A percentile compares a stretch with the other conserved stretches of the same genome.
Evolutionary conservation across 108 stramenopile species (phyloP).

Genomic region (Nannochloropsis gaditana): DNA sequence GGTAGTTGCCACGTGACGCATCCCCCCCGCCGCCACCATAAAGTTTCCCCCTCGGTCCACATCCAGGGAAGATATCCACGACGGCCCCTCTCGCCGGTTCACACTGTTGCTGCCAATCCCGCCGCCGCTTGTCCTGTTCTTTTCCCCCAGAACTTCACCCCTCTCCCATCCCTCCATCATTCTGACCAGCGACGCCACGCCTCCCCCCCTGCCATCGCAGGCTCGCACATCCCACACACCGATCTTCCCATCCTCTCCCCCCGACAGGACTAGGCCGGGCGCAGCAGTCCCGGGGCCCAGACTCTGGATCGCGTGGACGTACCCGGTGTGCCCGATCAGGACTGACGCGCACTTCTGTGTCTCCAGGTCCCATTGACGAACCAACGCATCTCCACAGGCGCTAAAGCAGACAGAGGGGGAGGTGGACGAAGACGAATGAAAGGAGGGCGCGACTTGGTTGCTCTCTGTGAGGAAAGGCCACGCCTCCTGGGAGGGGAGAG

Average conservation of each 20-base stretch:
- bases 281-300: not conserved
- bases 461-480: not conserved
- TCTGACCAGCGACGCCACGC: not conserved
- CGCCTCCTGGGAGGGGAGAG: slow-evolving; percentile 4
- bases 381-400: not conserved
- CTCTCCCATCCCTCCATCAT: not conserved
- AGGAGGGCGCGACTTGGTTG: slow-evolving; percentile 3
- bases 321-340: not conserved
- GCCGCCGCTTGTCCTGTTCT: not conserved
- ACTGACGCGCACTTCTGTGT: not conserved
- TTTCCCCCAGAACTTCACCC: not conserved
- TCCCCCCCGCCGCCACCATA: not conserved
- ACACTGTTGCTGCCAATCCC: not conserved
- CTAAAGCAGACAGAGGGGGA: not conserved
- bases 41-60: not conserved
- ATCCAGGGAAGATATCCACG: not conserved
- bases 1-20: too few species aligned
- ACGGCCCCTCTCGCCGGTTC: not conserved
- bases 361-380: slow-evolving; percentile 1
- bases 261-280: not conserved
- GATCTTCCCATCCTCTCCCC: not conserved
- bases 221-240: not conserved
- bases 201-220: not conserved
- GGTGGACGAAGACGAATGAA: not conserved
- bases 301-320: not conserved